Conservation (phyloP, 306 rosid genomes). For the Quercus variabilis region DNA sequence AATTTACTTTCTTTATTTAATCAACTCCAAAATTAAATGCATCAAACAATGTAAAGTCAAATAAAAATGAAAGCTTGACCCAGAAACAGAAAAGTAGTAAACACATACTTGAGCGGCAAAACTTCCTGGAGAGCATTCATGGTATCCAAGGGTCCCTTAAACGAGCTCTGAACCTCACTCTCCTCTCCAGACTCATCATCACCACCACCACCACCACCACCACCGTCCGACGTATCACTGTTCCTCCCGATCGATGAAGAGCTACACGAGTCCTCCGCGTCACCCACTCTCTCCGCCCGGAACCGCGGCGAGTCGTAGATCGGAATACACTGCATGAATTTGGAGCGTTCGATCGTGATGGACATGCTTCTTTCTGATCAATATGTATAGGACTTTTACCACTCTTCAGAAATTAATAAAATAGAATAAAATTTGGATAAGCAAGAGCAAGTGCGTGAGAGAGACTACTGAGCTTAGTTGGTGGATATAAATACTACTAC, state of each 20-base stretch:
- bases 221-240: slow-evolving; percentile 38
- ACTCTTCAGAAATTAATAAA: no score
- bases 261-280: slow-evolving; percentile 56
- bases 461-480: background rate
- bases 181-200: slow-evolving; percentile 60
- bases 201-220: background rate
- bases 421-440: background rate
- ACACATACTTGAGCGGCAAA: slow-evolving; percentile 65
- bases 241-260: slow-evolving; percentile 64
- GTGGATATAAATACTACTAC: slow-evolving; percentile 28
- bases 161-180: slow-evolving; percentile 50
- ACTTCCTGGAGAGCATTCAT: slow-evolving; percentile 56
- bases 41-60: background rate
- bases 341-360: slow-evolving; percentile 37
- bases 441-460: no score
- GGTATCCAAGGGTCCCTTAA: slow-evolving; percentile 61
- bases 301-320: slow-evolving; percentile 44
- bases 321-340: slow-evolving; percentile 36
- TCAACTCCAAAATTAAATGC: background rate
- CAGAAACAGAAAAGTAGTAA: background rate
- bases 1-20: background rate
- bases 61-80: background rate
- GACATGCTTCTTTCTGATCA: slow-evolving; percentile 32
- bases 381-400: no score
- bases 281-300: slow-evolving; percentile 27